These are phyloP conservation scores for Chimonanthus salicifolius DNA, from an alignment of 164 flowering plant species.

Conservation along the genomic window DNA sequence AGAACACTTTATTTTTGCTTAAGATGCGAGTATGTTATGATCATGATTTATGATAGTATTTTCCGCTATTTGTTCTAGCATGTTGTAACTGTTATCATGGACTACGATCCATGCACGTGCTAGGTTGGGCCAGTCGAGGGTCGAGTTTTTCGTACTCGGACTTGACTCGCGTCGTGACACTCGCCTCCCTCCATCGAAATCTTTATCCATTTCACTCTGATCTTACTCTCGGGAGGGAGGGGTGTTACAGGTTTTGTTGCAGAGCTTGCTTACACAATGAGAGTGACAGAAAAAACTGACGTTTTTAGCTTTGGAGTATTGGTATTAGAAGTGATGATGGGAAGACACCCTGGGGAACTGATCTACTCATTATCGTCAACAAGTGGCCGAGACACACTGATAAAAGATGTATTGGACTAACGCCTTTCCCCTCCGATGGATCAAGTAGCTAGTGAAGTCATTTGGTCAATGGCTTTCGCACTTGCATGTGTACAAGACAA, in stretches of 20 bases:
- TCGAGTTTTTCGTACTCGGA: too few species aligned
- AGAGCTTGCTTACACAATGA: constrained; percentile 58
- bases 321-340: constrained; percentile 53
- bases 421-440: constrained; percentile 46
- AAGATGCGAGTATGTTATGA: too few species aligned
- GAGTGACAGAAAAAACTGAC: constrained; percentile 53
- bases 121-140: too few species aligned
- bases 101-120: not conserved
- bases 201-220: too few species aligned
- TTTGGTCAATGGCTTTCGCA: constrained; percentile 29
- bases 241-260: constrained; percentile 1
- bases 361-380: constrained; percentile 22
- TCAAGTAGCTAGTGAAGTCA: constrained; percentile 40
- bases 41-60: too few species aligned
- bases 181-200: too few species aligned
- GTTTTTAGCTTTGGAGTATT: constrained; percentile 69
- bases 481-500: constrained; percentile 37
- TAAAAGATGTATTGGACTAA: constrained; percentile 42
- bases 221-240: too few species aligned
- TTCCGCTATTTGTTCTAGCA: too few species aligned
- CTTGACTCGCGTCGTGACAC: too few species aligned
- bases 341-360: constrained; percentile 60
- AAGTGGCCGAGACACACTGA: not conserved
- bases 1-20: too few species aligned
- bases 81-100: too few species aligned